Conservation (phyloP, 2,329 filamentous ascomycete species). For the Trichoderma citrinoviride region DNA sequence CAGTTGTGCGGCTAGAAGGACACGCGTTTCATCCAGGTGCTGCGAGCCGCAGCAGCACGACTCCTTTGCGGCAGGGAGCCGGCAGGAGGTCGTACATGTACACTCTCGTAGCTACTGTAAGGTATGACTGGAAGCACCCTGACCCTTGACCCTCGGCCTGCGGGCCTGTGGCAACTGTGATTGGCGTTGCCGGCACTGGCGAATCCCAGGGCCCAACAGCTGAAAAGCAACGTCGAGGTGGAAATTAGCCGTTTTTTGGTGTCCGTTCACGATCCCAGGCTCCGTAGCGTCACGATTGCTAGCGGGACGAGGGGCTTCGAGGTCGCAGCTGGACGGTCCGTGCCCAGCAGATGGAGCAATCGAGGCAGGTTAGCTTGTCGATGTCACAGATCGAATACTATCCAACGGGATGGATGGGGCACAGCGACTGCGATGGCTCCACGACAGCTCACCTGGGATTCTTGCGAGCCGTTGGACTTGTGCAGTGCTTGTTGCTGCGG, state of each 20-base stretch:
- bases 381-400: slow-evolving; percentile 7
- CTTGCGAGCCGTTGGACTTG: background rate
- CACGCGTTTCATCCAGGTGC: background rate
- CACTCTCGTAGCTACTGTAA: too few species aligned
- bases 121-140: too few species aligned
- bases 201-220: background rate
- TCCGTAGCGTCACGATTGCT: background rate
- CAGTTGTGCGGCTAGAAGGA: background rate
- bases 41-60: background rate
- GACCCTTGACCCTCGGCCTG: too few species aligned
- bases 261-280: background rate
- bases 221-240: background rate
- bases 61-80: background rate
- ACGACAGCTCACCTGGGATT: background rate
- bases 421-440: background rate
- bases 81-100: background rate
- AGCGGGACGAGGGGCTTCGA: background rate
- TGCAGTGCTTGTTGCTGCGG: background rate
- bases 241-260: background rate
- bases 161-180: background rate
- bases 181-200: background rate
- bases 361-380: background rate
- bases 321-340: background rate
- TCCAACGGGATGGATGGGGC: background rate
- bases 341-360: background rate